Conservation (phyloP, 768 basidiomycete genomes). For the Pleurotus sapidus region DNA sequence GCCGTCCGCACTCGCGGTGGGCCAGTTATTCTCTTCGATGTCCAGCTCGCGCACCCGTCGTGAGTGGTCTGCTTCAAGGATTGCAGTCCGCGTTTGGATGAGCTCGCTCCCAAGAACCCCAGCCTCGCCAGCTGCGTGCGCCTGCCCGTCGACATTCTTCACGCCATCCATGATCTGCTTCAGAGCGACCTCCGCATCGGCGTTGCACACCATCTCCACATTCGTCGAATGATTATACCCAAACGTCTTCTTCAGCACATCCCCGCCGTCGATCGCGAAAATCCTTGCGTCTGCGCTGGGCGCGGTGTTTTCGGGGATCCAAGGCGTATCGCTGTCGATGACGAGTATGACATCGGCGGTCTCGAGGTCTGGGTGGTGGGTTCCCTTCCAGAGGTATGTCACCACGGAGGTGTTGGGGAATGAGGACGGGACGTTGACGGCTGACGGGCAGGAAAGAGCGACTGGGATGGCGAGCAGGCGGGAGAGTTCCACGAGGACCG, state of each 20-base stretch:
- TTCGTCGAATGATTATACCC: conserved; percentile 50
- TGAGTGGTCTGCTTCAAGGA: conserved; percentile 3
- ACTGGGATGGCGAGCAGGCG: conserved; percentile 53
- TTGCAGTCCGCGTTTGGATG: conserved; percentile 9
- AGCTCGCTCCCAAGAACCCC: conserved; percentile 12
- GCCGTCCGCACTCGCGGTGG: conserved; percentile 1
- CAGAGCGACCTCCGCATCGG: conserved; percentile 52
- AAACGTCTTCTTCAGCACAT: conserved; percentile 51
- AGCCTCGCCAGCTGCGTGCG: conserved; percentile 3
- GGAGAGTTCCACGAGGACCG: conserved; percentile 45
- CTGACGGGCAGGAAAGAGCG: conserved; percentile 45
- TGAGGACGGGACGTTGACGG: conserved; percentile 52
- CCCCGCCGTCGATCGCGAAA: conserved; percentile 60
- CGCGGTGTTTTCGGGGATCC: conserved; percentile 50
- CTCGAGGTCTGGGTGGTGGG: conserved; percentile 44
- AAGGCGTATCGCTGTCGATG: conserved; percentile 65
- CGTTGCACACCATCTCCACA: conserved; percentile 56
- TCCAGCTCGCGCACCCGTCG: conserved; percentile 22
- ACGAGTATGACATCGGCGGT: conserved; percentile 62
- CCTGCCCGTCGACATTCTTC: conserved; percentile 20
- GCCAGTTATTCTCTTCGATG: conserved; percentile 26
- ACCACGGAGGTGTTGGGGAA: conserved; percentile 53
- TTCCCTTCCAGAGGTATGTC: conserved; percentile 43
- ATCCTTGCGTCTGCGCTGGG: conserved; percentile 44
- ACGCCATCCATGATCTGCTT: conserved; percentile 42